Conservation (phyloP, 805 yeast species). For the Ogataea trehaloabstinens region DNA sequence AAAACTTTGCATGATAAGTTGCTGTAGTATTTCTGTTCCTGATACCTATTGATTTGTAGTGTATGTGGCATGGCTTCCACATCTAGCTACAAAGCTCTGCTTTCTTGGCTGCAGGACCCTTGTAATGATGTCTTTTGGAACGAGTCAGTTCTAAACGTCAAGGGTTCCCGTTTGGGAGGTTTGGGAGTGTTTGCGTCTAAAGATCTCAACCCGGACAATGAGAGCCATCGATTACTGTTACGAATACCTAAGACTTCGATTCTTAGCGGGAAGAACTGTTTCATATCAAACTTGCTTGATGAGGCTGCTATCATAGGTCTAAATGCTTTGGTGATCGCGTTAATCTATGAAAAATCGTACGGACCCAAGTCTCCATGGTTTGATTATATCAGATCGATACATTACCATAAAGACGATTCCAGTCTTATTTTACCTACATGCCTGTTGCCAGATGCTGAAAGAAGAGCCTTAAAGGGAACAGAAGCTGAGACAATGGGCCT, state of each 20-base stretch:
- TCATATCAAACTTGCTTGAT: slow-evolving; percentile 61
- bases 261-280: slow-evolving; percentile 56
- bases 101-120: slow-evolving; percentile 50
- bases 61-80: slow-evolving; percentile 39
- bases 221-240: slow-evolving; percentile 37
- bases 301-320: slow-evolving; percentile 65
- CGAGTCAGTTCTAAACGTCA: slow-evolving; percentile 42
- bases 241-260: slow-evolving; percentile 62
- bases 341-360: slow-evolving; percentile 64
- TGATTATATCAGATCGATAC: slow-evolving; percentile 57
- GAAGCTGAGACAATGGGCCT: slow-evolving; percentile 62
- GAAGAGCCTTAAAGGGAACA: slow-evolving; percentile 52
- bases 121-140: slow-evolving; percentile 54
- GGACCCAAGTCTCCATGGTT: slow-evolving; percentile 79
- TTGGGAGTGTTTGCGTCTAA: slow-evolving; percentile 64
- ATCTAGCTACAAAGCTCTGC: slow-evolving; percentile 29
- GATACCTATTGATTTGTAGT: too few species aligned
- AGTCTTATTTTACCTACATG: slow-evolving; percentile 53
- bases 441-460: slow-evolving; percentile 57
- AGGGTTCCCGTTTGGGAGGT: slow-evolving; percentile 57
- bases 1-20: too few species aligned
- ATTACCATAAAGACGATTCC: slow-evolving; percentile 30
- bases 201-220: neutral
- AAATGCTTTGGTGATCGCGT: slow-evolving; percentile 63
- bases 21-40: too few species aligned